These are phyloP conservation scores for Phytophthora gonapodyides DNA, from an alignment of 352 stramenopile species.

Conservation along the genomic window DNA sequence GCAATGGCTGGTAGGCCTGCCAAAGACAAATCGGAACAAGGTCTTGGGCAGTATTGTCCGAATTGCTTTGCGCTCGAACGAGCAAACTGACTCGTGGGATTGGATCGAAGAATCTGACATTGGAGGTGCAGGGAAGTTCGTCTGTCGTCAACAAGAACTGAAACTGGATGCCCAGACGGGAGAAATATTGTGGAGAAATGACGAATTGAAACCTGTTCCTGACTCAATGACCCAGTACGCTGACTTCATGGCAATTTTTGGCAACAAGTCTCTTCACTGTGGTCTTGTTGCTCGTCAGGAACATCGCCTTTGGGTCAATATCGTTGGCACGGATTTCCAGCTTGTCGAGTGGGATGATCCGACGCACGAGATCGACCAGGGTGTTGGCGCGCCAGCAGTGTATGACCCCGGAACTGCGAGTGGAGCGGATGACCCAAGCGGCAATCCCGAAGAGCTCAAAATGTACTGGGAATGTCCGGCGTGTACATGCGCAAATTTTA, in stretches of 20 bases:
- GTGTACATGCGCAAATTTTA: constrained; percentile 88
- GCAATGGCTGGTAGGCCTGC: constrained; percentile 57
- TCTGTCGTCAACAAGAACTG: constrained; percentile 75
- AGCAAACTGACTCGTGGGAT: constrained; percentile 61
- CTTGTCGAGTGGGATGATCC: constrained; percentile 90
- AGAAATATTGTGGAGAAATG: constrained; percentile 91
- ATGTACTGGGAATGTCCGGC: constrained; percentile 90
- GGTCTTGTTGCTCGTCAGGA: constrained; percentile 86
- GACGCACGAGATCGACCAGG: constrained; percentile 73
- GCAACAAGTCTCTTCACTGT: constrained; percentile 86
- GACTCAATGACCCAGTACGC: constrained; percentile 91
- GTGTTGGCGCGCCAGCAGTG: constrained; percentile 66
- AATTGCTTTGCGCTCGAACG: constrained; percentile 68
- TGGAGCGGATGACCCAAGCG: constrained; percentile 9
- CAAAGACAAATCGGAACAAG: constrained; percentile 34
- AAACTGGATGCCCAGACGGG: constrained; percentile 88
- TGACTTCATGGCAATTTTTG: constrained; percentile 87
- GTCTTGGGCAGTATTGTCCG: constrained; percentile 71
- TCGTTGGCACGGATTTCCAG: constrained; percentile 88
- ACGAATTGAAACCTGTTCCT: constrained; percentile 90
- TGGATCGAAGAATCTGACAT: constrained; percentile 66
- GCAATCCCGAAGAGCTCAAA: constrained; percentile 59
- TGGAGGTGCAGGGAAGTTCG: constrained; percentile 65
- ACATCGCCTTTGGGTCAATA: constrained; percentile 88
- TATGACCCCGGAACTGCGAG: constrained; percentile 36